Evolutionary conservation across 345 rosid species (phyloP).

Genomic region (Barbarea vulgaris): DNA sequence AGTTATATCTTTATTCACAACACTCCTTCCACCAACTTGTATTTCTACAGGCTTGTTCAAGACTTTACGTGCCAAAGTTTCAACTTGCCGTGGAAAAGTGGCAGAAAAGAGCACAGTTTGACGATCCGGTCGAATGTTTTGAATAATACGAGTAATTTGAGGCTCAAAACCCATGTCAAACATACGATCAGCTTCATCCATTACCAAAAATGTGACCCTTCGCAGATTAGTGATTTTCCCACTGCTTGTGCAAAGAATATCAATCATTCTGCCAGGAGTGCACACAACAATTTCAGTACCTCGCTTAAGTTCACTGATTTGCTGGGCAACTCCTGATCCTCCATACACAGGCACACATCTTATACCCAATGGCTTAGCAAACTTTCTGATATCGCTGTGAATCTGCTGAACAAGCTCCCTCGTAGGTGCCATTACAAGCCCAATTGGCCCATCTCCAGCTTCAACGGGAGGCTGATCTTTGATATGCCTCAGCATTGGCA

Average conservation of each 20-base stretch:
- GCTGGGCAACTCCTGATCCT: conserved; percentile 99
- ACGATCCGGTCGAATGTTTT: conserved; percentile 91
- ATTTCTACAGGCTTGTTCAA: conserved; percentile 83
- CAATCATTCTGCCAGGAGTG: conserved; percentile 98
- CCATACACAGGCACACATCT: conserved; percentile 95
- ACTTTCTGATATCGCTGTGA: conserved; percentile 88
- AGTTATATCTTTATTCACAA: conserved; percentile 88
- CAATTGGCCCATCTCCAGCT: conserved; percentile 96
- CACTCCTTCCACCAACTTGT: conserved; percentile 98
- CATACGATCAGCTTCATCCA: conserved; percentile 99
- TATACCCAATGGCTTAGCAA: conserved; percentile 69
- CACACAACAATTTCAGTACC: conserved; percentile 98
- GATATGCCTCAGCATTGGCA: conserved; percentile 98
- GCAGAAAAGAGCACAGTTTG: conserved; percentile 97
- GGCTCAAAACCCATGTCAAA: conserved; percentile 99
- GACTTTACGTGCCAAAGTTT: conserved; percentile 86
- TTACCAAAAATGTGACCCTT: conserved; percentile 81
- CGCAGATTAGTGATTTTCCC: conserved; percentile 90
- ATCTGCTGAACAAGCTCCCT: conserved; percentile 99
- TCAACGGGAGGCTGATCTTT: conserved; percentile 96
- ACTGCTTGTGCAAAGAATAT: conserved; percentile 90
- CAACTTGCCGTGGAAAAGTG: conserved; percentile 97
- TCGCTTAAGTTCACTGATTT: conserved; percentile 89
- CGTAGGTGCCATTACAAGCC: conserved; percentile 98
- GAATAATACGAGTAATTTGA: conserved; percentile 89